Conservation (phyloP, 306 rosid genomes). For the Astragalus membranaceus region DNA sequence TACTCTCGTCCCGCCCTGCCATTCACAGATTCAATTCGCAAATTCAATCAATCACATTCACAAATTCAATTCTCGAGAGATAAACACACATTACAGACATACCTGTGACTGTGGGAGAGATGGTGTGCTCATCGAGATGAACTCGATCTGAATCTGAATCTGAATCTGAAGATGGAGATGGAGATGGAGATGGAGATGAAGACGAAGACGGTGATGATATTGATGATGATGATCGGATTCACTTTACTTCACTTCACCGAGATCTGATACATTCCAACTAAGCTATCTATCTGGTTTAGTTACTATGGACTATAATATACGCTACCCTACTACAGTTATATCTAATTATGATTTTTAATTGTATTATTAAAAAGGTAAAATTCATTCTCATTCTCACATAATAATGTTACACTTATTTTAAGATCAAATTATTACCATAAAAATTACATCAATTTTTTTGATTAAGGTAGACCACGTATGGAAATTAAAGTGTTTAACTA, state of each 20-base stretch:
- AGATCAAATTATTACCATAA: too few relatives aligned
- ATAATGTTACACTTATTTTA: too few relatives aligned
- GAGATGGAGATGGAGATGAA: too few relatives aligned
- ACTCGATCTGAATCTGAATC: not conserved
- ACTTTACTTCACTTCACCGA: not conserved
- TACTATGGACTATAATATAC: not conserved
- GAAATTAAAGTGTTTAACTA: too few relatives aligned
- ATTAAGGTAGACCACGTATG: too few relatives aligned
- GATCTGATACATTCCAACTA: not conserved
- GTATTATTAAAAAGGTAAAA: not conserved
- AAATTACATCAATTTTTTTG: too few relatives aligned
- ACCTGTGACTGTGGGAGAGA: conserved; percentile 7
- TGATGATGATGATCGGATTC: not conserved
- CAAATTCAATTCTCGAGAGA: not conserved
- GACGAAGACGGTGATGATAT: too few relatives aligned
- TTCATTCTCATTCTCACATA: not conserved
- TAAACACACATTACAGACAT: not conserved
- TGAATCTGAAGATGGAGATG: too few relatives aligned
- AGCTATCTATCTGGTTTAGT: not conserved
- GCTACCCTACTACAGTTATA: not conserved
- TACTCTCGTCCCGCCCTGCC: conserved; percentile 23
- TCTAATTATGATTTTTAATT: too few relatives aligned
- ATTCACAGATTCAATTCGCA: not conserved
- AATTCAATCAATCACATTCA: not conserved
- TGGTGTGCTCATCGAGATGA: not conserved